Evolutionary conservation across 768 basidiomycete genomes (phyloP), one percentile per base, ranked within the genome.

Genomic region (Heimioporus sp.): DNA sequence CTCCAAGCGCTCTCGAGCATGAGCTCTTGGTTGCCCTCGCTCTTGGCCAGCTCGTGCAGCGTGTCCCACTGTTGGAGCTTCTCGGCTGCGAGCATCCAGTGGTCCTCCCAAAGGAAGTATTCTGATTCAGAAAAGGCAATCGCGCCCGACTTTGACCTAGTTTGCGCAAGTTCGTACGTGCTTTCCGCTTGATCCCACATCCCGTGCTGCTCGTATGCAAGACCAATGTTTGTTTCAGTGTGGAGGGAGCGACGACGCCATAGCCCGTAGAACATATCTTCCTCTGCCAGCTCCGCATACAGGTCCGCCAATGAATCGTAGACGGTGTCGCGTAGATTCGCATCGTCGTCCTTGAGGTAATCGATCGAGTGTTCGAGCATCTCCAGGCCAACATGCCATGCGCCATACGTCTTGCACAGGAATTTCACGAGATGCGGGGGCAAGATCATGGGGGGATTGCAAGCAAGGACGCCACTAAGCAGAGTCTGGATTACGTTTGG

Each of bases 51-150:
- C 47, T 99, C 97, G 56, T 90, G 83, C 5, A 99, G 78, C 19
- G 89, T 82, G 53, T 99, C 97, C 97, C 97, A 99, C 55, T 97
- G 90, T 65, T 98, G 97, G 16, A 99, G 76, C 69, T 99, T 99
- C 72, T 96, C 92, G 1, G 93, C 87, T 1, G 94, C 81, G 9
- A 95, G 73, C 53, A 99, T 90, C 96, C 97, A 99, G 67, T 99
- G 97, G 66, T 99, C 97, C 63, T 99, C 97, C 97, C 97, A 99
- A 17, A 99, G 75, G 61, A 90, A 93, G 67, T 95, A 98, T 68
- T 99, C 97, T 2, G 88, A 78, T 68, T 99, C 97, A 12, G 90
- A 87, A 73, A 95, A 98, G 2, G 94, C 85, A 48, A 97, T 83
- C 7, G 80, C 73, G 5, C 92, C 92, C 4, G 81, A 76, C 42